phyloP scores from a whole-genome alignment of 2,329 filamentous ascomycete species.

The Aspergillus calidoustus region DNA sequence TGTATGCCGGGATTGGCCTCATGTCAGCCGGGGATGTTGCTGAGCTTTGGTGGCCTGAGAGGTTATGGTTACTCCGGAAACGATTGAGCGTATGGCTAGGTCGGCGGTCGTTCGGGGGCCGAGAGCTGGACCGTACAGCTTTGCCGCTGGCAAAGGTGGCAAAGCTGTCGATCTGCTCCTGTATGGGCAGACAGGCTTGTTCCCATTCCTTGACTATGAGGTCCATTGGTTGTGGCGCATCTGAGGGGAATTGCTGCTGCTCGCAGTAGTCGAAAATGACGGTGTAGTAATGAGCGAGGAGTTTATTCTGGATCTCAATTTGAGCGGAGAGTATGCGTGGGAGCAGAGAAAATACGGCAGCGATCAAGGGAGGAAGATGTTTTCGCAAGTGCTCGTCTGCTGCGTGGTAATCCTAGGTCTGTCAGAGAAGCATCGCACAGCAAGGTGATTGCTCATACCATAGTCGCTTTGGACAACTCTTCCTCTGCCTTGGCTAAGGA shows the following conservation, averaged over 20 bases:
- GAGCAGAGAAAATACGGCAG: conserved; percentile 73
- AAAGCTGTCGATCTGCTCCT: conserved; percentile 70
- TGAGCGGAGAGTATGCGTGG: conserved; percentile 72
- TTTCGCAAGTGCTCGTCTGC: conserved; percentile 75
- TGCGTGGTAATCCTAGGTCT: conserved; percentile 67
- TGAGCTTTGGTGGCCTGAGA: conserved; percentile 25
- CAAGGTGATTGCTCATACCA: conserved; percentile 52
- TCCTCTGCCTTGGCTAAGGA: conserved; percentile 72
- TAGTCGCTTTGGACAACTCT: conserved; percentile 68
- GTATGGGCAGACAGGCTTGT: conserved; percentile 64
- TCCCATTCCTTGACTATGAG: conserved; percentile 72
- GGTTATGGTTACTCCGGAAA: conserved; percentile 24
- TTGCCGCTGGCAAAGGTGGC: conserved; percentile 69
- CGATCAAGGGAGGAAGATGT: conserved; percentile 72
- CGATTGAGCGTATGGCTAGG: conserved; percentile 42
- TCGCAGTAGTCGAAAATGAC: conserved; percentile 74
- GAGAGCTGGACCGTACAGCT: conserved; percentile 39
- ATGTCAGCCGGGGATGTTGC: conserved; percentile 12
- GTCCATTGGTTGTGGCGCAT: conserved; percentile 69
- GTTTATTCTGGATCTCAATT: conserved; percentile 75
- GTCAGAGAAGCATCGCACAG: conserved; percentile 16
- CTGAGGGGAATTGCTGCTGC: conserved; percentile 70
- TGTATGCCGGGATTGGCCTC: conserved; percentile 13
- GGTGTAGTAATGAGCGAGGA: conserved; percentile 80
- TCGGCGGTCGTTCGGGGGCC: conserved; percentile 22